A percentile compares a stretch with the other conserved stretches of the same genome.
phyloP scores from a whole-genome alignment of 75 land plant species.

The Ceratopteris richardii region DNA sequence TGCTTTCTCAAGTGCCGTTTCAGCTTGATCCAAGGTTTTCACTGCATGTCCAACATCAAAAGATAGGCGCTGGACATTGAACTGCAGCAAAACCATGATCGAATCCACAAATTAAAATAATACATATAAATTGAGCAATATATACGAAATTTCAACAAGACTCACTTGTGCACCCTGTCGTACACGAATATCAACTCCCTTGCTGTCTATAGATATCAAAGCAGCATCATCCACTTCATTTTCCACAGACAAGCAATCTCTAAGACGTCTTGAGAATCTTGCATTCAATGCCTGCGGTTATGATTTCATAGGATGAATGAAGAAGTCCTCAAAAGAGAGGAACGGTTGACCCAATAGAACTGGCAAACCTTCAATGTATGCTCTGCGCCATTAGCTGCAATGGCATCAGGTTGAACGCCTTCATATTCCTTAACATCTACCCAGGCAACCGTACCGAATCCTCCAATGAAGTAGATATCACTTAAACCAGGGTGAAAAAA shows the following conservation, averaged over 20 bases:
- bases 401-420: slow-evolving; percentile 60
- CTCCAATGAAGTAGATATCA: slow-evolving; percentile 92
- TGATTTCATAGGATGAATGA: too few species aligned
- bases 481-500: slow-evolving; percentile 22
- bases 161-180: slow-evolving; percentile 95
- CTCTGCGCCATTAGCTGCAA: slow-evolving; percentile 90
- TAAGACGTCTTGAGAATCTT: slow-evolving; percentile 74
- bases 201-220: slow-evolving; percentile 93
- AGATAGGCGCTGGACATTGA: slow-evolving; percentile 76
- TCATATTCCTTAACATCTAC: slow-evolving; percentile 93
- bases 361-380: slow-evolving; percentile 56
- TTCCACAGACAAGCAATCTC: slow-evolving; percentile 58
- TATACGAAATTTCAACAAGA: too few species aligned
- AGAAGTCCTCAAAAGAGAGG: too few species aligned
- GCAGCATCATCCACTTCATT: slow-evolving; percentile 90
- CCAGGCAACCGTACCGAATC: slow-evolving; percentile 98
- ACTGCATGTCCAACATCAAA: slow-evolving; percentile 61
- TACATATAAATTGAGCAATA: too few species aligned
- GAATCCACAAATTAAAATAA: not conserved
- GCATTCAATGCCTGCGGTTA: slow-evolving; percentile 59
- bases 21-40: slow-evolving; percentile 90
- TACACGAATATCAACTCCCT: slow-evolving; percentile 82
- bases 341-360: not conserved
- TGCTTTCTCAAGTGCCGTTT: slow-evolving; percentile 21
- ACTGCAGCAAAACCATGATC: slow-evolving; percentile 52